Evolutionary conservation across 768 basidiomycete genomes (phyloP).

Genomic region (Boletus reticuloceps): DNA sequence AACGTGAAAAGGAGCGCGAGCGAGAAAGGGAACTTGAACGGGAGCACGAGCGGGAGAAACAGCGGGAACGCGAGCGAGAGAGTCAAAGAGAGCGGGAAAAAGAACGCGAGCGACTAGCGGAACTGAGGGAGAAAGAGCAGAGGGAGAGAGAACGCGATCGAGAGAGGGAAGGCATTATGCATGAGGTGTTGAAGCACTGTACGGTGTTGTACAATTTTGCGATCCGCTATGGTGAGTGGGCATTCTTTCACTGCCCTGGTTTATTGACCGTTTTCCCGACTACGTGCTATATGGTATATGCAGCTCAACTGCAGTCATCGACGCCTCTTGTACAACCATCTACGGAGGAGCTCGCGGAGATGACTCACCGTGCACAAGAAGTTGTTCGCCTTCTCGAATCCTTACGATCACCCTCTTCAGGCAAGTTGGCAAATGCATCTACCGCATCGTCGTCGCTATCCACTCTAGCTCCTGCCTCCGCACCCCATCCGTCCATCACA

Average conservation of each 20-base stretch:
- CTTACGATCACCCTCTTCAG: conserved; percentile 20
- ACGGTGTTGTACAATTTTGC: conserved; percentile 61
- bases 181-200: conserved; percentile 47
- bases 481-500: conserved; percentile 17
- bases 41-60: conserved; percentile 15
- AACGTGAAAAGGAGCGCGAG: conserved; percentile 17
- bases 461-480: conserved; percentile 3
- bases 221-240: conserved; percentile 55
- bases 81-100: conserved; percentile 22
- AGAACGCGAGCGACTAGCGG: conserved; percentile 22
- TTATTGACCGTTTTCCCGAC: neutral
- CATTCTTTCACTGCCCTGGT: neutral
- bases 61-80: conserved; percentile 22
- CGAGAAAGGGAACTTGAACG: conserved; percentile 22
- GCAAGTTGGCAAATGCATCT: conserved; percentile 18
- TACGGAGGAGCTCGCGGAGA: conserved; percentile 59
- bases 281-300: neutral
- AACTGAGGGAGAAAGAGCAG: conserved; percentile 21
- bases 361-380: conserved; percentile 61
- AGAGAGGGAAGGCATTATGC: conserved; percentile 23
- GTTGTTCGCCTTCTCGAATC: conserved; percentile 67
- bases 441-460: conserved; percentile 11
- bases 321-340: conserved; percentile 51
- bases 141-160: conserved; percentile 22
- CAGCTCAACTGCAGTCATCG: conserved; percentile 40